Evolutionary conservation across 1,139 yeast species (phyloP), one percentile per base, ranked within the genome.

Genomic region (Yamadazyma epiphylla): DNA sequence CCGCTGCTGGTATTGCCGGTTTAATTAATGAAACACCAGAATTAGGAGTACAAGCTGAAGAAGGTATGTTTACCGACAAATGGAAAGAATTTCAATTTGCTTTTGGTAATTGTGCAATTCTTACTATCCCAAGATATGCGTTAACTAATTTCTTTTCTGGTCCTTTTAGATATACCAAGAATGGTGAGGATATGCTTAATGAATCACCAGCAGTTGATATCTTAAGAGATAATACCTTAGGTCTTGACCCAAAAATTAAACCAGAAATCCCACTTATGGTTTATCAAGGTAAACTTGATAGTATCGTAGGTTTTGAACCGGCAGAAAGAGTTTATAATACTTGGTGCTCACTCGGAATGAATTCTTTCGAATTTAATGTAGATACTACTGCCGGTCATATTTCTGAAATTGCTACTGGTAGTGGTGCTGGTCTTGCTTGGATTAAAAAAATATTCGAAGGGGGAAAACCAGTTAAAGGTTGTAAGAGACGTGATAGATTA

Each of bases 211-310:
- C 17, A 10, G 16, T 11, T 7, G 13, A 21, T 4, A 19, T 26
- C 12, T 6, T 30, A 4, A 11, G 15, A 12, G 24, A 22, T n/a
- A 30, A 22, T 8, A 30, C 29, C 10, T 20, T 30, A 15, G 29
- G 22, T 16, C 13, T 5, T 20, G 22, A 20, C n/a, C 5, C 8
- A 8, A 6, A 5, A n/a, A 9, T 4, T 17, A 13, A 14, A 19
- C 58, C 58, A 1, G 30, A 48, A 22, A 37, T 49, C 7, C 58
- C 58, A 3, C 20, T 53, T 5, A 50, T 51, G 28, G 37, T 51
- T 12, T 52, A 41, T 36, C 54, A 51, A 29, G 49, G 51, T 2
- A 25, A 35, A 25, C 26, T 35, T 4, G 58, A 53, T 27, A 48
- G 41, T 17, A 36, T 50, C 15, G 46, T 47, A 13, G 51, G 51